These are phyloP conservation scores for Candida anglica DNA, from an alignment of 805 yeast genomes.

Conservation along the genomic window DNA sequence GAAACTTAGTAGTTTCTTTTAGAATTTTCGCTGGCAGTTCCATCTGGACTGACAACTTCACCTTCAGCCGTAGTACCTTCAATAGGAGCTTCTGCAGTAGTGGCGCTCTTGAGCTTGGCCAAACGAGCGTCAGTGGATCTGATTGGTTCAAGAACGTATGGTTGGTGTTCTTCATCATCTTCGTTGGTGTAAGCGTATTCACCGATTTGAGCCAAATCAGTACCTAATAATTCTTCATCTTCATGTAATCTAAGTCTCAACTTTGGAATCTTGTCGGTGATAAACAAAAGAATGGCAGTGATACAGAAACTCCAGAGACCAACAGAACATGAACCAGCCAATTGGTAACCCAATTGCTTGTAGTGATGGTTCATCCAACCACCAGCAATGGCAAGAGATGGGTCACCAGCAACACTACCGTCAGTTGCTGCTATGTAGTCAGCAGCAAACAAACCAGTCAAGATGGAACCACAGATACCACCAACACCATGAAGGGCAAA, in stretches of 20 bases:
- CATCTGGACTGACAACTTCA: slow-evolving; percentile 9
- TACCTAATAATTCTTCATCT: slow-evolving; percentile 85
- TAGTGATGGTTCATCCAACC: slow-evolving; percentile 88
- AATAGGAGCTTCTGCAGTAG: slow-evolving; percentile 10
- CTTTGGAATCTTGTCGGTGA: slow-evolving; percentile 74
- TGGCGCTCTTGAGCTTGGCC: slow-evolving; percentile 26
- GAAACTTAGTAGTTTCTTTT: slow-evolving; percentile 3
- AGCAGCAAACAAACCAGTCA: slow-evolving; percentile 92
- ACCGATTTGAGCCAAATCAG: slow-evolving; percentile 88
- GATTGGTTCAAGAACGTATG: slow-evolving; percentile 73
- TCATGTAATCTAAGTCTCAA: slow-evolving; percentile 77
- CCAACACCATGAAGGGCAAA: slow-evolving; percentile 94
- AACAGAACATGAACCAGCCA: slow-evolving; percentile 71
- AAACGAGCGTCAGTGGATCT: slow-evolving; percentile 51
- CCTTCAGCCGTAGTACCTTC: slow-evolving; percentile 12
- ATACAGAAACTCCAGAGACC: slow-evolving; percentile 73
- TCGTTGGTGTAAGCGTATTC: slow-evolving; percentile 76
- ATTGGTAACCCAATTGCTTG: slow-evolving; percentile 81
- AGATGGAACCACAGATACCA: slow-evolving; percentile 75
- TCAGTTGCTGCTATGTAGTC: slow-evolving; percentile 84
- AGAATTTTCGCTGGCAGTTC: slow-evolving; percentile 7
- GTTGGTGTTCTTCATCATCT: slow-evolving; percentile 19
- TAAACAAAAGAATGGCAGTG: slow-evolving; percentile 62
- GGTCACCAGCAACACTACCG: slow-evolving; percentile 45
- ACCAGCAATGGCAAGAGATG: slow-evolving; percentile 49